Conservation (phyloP, 148 eudicot species). For the Polygonum aviculare region DNA sequence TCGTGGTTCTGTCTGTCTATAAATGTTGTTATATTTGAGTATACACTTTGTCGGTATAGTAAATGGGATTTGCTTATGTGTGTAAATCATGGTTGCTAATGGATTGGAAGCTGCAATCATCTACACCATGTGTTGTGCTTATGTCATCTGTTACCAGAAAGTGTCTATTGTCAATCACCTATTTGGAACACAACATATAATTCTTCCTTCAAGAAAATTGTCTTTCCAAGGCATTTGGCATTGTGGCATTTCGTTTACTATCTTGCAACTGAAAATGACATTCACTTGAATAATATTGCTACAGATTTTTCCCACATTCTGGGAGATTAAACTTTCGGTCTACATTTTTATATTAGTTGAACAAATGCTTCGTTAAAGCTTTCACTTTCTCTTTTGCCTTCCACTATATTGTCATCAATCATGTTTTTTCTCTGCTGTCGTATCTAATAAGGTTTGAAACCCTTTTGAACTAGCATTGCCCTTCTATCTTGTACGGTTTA, state of each 20-base stretch:
- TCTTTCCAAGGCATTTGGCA: background rate
- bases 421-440: background rate
- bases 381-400: background rate
- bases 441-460: background rate
- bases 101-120: background rate
- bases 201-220: background rate
- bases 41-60: background rate
- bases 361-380: background rate
- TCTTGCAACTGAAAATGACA: background rate
- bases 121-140: background rate
- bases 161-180: background rate
- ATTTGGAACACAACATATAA: background rate
- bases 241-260: background rate
- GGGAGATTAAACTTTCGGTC: background rate
- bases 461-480: background rate
- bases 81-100: background rate
- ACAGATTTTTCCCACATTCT: background rate
- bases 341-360: background rate
- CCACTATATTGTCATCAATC: background rate
- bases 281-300: background rate
- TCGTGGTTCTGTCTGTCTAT: background rate
- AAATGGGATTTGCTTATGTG: background rate
- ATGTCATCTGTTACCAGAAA: background rate
- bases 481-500: background rate
- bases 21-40: background rate